A percentile compares a stretch with the other conserved stretches of the same genome.
Evolutionary conservation across 202 grass and related monocot species (phyloP).

Genomic region (Hordeum pubiflorum): DNA sequence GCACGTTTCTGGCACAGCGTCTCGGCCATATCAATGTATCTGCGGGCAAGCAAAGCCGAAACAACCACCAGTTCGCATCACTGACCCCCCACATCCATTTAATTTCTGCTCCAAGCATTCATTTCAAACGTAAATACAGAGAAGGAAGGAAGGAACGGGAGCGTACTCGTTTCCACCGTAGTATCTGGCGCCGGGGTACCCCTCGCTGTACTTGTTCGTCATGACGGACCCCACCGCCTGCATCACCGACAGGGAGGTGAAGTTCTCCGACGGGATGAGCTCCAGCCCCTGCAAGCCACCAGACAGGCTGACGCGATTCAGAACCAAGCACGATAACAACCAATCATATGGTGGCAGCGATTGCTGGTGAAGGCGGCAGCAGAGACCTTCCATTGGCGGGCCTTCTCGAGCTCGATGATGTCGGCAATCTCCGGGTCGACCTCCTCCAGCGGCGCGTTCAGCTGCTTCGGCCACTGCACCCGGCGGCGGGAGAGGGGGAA

Average conservation of each 20-base stretch:
- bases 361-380: not conserved
- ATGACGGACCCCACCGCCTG: constrained; percentile 95
- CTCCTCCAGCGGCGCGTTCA: constrained; percentile 80
- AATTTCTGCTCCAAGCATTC: not conserved
- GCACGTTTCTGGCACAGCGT: constrained; percentile 92
- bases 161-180: constrained; percentile 95
- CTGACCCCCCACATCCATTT: not conserved
- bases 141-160: not conserved
- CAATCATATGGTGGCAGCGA: not conserved
- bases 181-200: constrained; percentile 97
- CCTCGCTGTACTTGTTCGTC: constrained; percentile 99
- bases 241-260: constrained; percentile 94
- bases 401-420: constrained; percentile 96
- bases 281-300: constrained; percentile 64
- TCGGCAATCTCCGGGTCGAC: constrained; percentile 79
- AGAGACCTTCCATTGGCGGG: constrained; percentile 94
- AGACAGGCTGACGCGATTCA: constrained; percentile 14
- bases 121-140: not conserved
- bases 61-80: constrained; percentile 3
- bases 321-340: not conserved
- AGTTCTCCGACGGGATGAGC: constrained; percentile 98
- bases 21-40: constrained; percentile 96
- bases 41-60: constrained; percentile 32
- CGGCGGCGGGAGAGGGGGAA: not conserved
- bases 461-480: constrained; percentile 84